Evolutionary conservation across 23 red algal genomes (phyloP), one percentile per base, ranked within the genome.

Genomic region (Cyanidiococcus yangmingshanensis): DNA sequence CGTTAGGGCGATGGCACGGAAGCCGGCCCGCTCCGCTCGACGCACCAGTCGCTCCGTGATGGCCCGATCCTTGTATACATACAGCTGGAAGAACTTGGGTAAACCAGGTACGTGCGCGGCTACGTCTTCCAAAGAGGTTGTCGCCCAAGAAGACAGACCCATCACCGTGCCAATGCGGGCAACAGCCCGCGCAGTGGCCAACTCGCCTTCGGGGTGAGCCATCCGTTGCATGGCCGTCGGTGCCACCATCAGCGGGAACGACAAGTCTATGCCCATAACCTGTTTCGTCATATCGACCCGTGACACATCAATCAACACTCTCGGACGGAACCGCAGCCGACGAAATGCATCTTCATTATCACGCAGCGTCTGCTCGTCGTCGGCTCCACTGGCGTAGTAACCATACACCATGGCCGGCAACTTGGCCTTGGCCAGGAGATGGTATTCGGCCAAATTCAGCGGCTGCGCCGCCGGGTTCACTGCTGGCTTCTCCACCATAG

Each of bases 141-240:
- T 95, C 3, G 86, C 59, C 41, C 82, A 87, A 12, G 91, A 87
- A 24, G 86, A 90, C 50, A 89, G 76, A 40, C 80, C 74, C 57
- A 89, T 86, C 29, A 82, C 74, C 31, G 86, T 57, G 1, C 79
- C 79, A 30, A 30, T 41, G 0, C 59, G 59, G 0, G 68, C 82
- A 0, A 77, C 91, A 2, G 91, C 91, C 34, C 86, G 83, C 0
- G 91, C 91, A 15, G 84, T 83, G 67, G 86, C 91, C 0, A 86
- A 40, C 80, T 95, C 91, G 24, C 91, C 91, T 39, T 95, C 86
- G 15, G 91, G 85, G 58, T 95, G 91, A 63, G 91, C 86, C 86
- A 95, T 89, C n/a, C 84, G 63, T 38, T 95, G 91, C 86, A 89
- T 89, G 50, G 91, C 91, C 39, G 79, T 85, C 57, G 91, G 91